Conservation (phyloP, 108 stramenopile species). For the Pseudonitzschia multiseries region DNA sequence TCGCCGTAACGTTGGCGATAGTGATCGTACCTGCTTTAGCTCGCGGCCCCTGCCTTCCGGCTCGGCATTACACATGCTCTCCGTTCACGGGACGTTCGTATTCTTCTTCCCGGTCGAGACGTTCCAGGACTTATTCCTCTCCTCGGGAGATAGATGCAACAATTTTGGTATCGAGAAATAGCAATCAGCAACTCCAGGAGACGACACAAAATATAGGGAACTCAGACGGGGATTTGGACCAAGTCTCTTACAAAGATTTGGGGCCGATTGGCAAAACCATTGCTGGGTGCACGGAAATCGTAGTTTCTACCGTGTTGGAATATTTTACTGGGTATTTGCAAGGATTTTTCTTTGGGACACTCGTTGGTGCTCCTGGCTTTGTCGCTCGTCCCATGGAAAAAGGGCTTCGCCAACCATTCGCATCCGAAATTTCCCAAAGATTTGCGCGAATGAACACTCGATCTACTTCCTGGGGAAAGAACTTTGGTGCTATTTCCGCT, state of each 20-base stretch:
- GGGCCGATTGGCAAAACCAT: slow-evolving; percentile 56
- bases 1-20: neutral
- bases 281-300: slow-evolving; percentile 61
- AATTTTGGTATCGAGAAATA: neutral
- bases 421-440: slow-evolving; percentile 31
- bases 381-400: slow-evolving; percentile 20
- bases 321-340: slow-evolving; percentile 57
- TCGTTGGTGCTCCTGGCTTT: slow-evolving; percentile 51
- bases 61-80: slow-evolving; percentile 2
- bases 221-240: no score
- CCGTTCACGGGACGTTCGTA: neutral
- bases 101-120: neutral
- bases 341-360: slow-evolving; percentile 56
- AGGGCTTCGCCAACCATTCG: slow-evolving; percentile 3
- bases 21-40: neutral
- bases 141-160: neutral
- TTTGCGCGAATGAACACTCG: slow-evolving; percentile 52
- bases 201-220: neutral
- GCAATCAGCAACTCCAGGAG: neutral
- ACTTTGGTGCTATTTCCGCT: slow-evolving; percentile 62
- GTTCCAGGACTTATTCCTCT: neutral
- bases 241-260: slow-evolving; percentile 38
- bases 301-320: slow-evolving; percentile 48
- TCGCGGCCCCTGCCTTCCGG: neutral
- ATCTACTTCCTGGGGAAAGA: slow-evolving; percentile 45